Percentiles rank a stretch among this genome's conserved stretches.
Conservation (phyloP, 164 flowering plant genomes). For the Litsea cubeba region DNA sequence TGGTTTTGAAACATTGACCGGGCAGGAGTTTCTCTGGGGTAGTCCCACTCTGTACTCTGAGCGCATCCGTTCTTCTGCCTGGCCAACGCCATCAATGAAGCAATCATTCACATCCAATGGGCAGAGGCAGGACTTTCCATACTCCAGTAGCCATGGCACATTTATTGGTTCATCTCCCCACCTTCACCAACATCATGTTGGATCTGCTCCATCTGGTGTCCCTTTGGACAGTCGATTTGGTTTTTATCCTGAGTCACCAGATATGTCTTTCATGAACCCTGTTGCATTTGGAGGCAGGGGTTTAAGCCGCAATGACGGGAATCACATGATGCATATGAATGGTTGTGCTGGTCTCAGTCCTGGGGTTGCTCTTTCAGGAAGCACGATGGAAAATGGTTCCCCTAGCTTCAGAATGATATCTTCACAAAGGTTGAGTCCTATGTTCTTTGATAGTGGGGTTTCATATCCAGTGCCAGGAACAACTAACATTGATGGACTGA, state of each 20-base stretch:
- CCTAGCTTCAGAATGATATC: slow-evolving; percentile 61
- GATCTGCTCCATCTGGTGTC: slow-evolving; percentile 90
- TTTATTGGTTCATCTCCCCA: slow-evolving; percentile 39
- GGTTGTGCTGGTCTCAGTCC: slow-evolving; percentile 39
- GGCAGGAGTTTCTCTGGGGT: slow-evolving; percentile 96
- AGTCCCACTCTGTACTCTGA: slow-evolving; percentile 60
- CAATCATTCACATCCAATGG: slow-evolving; percentile 50
- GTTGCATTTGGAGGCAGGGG: slow-evolving; percentile 49
- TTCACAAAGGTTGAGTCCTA: slow-evolving; percentile 56
- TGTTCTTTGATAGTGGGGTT: slow-evolving; percentile 49
- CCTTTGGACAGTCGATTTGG: slow-evolving; percentile 70
- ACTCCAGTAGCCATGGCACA: slow-evolving; percentile 36
- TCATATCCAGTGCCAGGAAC: slow-evolving; percentile 41
- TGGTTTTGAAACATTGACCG: slow-evolving; percentile 60
- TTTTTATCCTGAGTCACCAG: slow-evolving; percentile 62
- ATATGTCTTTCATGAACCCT: slow-evolving; percentile 46
- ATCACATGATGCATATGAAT: slow-evolving; percentile 50
- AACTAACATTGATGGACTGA: slow-evolving; percentile 40
- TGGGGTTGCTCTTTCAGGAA: slow-evolving; percentile 46
- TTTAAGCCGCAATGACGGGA: slow-evolving; percentile 44
- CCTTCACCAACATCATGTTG: slow-evolving; percentile 63
- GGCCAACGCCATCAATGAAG: slow-evolving; percentile 46
- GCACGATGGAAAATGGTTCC: slow-evolving; percentile 59
- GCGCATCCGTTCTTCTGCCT: slow-evolving; percentile 43
- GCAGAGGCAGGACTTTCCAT: slow-evolving; percentile 48